Percentiles rank a stretch among this genome's conserved stretches.
phyloP scores from a whole-genome alignment of 1,284 basidiomycete species.

The Cystobasidium pallidum region DNA sequence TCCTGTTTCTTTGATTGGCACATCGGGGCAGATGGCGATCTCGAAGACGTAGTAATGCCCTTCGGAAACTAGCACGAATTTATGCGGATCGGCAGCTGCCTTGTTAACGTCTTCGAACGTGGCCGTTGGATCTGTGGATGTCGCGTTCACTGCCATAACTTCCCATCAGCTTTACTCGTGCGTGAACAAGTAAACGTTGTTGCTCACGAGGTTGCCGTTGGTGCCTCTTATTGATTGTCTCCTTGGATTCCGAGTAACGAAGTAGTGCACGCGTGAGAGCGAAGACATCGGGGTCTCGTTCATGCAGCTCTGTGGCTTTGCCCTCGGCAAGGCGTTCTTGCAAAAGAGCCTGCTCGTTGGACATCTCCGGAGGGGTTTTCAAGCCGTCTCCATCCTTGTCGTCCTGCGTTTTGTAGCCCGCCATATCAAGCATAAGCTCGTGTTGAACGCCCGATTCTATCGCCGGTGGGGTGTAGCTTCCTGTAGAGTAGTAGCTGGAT shows the following conservation, averaged over 20 bases:
- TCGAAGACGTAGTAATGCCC: constrained; percentile 60
- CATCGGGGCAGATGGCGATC: constrained; percentile 56
- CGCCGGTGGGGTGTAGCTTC: constrained; percentile 9
- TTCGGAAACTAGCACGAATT: constrained; percentile 59
- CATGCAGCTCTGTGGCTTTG: constrained; percentile 35
- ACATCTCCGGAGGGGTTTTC: constrained; percentile 23
- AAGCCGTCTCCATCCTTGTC: constrained; percentile 39
- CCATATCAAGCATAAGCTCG: constrained; percentile 62
- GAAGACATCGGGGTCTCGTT: constrained; percentile 50
- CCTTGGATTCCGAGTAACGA: constrained; percentile 54
- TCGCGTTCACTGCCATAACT: constrained; percentile 2
- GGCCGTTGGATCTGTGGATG: constrained; percentile 2
- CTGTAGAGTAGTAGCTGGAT: constrained; percentile 25
- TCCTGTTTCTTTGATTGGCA: not conserved
- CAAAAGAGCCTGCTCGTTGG: not conserved
- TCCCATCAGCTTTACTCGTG: constrained; percentile 11
- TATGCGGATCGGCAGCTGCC: constrained; percentile 58
- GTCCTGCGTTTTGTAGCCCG: constrained; percentile 57
- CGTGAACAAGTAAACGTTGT: not conserved
- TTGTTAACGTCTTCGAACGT: constrained; percentile 3
- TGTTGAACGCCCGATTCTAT: constrained; percentile 13
- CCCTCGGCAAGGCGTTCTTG: constrained; percentile 10
- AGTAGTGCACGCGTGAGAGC: constrained; percentile 51
- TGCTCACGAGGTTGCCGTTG: constrained; percentile 2
- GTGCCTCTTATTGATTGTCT: not conserved